Base-by-base conservation (phyloP, 2,329 filamentous ascomycete species). In the Cladosporium cucumerinum region DNA sequence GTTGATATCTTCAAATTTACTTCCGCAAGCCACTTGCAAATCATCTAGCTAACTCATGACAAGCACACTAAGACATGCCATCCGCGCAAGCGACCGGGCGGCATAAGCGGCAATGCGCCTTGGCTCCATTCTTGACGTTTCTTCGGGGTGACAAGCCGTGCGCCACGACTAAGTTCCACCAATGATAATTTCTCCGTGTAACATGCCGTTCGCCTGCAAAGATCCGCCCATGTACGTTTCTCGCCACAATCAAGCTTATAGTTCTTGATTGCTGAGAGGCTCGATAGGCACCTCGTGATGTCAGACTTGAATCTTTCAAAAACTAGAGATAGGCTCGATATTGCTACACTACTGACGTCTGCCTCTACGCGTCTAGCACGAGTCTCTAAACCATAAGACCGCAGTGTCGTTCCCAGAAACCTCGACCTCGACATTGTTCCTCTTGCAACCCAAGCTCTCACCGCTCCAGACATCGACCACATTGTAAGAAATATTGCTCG, bases 401-500 rank as follows among this genome's bases (percentile, higher is more conserved):
- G 68, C 69, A 5, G 67, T 69, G 65, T 69, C 69, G 54, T 70
- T 61, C n/a, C 62, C 55, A 18, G 46, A 81, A 78, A 69, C 52
- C 16, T 48, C 52, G 21, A 60, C 61, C 18, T 57, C 32, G 7
- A 67, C 51, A 21, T 63, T 65, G 21, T 61, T 43, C 14, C 54
- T 46, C 60, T 61, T 61, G 57, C 65, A 72, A 7, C 69, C 70
- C 16, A 83, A 57, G 49, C 75, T 73, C 66, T 78, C 68, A 3
- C 78, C 81, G 1, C 75, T 81, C 82, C 82, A 84, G 66, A 81
- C 78, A 71, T 84, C 78, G 3, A 75, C 76, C 1, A 83, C 78
- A 2, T 74, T 69, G 60, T 81, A 82, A 8, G 69, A 69, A 28
- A 66, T 71, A 2, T 66, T 65, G 12, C 63, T 64, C 16, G 69